Conservation (phyloP, 1,139 yeast species). For the Saccharomycopsis phalli region DNA sequence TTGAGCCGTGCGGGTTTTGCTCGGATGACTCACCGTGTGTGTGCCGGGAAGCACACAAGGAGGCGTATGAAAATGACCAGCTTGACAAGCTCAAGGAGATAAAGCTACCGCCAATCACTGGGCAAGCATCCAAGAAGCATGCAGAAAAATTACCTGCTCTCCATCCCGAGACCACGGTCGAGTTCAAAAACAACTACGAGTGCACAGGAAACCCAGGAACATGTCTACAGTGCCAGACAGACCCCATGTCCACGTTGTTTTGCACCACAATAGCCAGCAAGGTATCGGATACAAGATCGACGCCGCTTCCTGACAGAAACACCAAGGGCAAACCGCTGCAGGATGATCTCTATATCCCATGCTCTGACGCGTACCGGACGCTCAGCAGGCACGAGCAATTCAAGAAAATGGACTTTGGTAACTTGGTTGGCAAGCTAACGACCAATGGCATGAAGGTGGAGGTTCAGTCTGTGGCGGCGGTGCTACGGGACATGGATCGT, state of each 20-base stretch:
- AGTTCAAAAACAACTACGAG: constrained; percentile 30
- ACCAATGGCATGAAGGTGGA: constrained; percentile 86
- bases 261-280: constrained; percentile 75
- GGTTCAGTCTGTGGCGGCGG: constrained; percentile 78
- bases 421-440: constrained; percentile 64
- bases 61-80: constrained; percentile 23
- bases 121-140: constrained; percentile 1
- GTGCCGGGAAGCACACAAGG: constrained; percentile 75
- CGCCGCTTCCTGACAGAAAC: constrained; percentile 20
- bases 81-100: neutral
- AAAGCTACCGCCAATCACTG: constrained; percentile 23
- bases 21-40: constrained; percentile 89
- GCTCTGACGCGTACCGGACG: constrained; percentile 83
- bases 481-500: constrained; percentile 69
- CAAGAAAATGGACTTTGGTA: constrained; percentile 60
- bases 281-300: constrained; percentile 23
- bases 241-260: constrained; percentile 83
- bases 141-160: constrained; percentile 40
- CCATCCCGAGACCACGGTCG: constrained; percentile 61
- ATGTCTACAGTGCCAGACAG: constrained; percentile 73
- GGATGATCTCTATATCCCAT: constrained; percentile 55
- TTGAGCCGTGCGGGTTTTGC: constrained; percentile 87
- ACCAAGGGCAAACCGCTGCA: constrained; percentile 11
- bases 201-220: constrained; percentile 88
- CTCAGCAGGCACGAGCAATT: constrained; percentile 73